These are phyloP conservation scores for Nelumbo lutea DNA, from an alignment of 164 flowering plant species.

Conservation along the genomic window DNA sequence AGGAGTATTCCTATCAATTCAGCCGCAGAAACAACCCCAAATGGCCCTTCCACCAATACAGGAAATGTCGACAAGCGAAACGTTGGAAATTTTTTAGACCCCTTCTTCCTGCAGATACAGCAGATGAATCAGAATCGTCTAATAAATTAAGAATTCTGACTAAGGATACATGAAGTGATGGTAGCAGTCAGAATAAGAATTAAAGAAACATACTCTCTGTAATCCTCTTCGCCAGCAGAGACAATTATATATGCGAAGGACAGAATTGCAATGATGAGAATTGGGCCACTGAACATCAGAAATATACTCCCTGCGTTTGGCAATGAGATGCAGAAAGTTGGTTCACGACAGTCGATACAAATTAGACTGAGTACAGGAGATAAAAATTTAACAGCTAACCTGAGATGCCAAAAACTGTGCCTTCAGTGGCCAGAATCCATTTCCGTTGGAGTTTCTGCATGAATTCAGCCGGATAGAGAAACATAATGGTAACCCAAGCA, in stretches of 20 bases:
- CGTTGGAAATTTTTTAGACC: slow-evolving; percentile 35
- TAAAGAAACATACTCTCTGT: slow-evolving; percentile 28
- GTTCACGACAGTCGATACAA: neutral
- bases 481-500: slow-evolving; percentile 52
- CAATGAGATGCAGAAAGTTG: neutral
- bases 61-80: slow-evolving; percentile 92
- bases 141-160: too few species aligned
- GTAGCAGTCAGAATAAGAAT: neutral
- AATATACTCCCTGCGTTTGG: slow-evolving; percentile 57
- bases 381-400: slow-evolving; percentile 28
- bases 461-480: slow-evolving; percentile 45
- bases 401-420: slow-evolving; percentile 48
- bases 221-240: slow-evolving; percentile 45
- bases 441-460: slow-evolving; percentile 14
- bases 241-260: slow-evolving; percentile 35
- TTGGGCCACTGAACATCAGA: slow-evolving; percentile 58
- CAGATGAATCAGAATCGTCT: too few species aligned
- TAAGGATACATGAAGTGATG: too few species aligned
- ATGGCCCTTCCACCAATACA: slow-evolving; percentile 74
- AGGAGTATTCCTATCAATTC: slow-evolving; percentile 72
- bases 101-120: slow-evolving; percentile 34
- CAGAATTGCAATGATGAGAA: slow-evolving; percentile 56
- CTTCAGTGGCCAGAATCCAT: slow-evolving; percentile 20
- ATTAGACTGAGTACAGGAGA: neutral
- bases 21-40: slow-evolving; percentile 87